A percentile compares a stretch with the other conserved stretches of the same genome.
These are phyloP conservation scores for Chiua sp. DNA, from an alignment of 1,284 basidiomycete genomes.

Conservation along the genomic window DNA sequence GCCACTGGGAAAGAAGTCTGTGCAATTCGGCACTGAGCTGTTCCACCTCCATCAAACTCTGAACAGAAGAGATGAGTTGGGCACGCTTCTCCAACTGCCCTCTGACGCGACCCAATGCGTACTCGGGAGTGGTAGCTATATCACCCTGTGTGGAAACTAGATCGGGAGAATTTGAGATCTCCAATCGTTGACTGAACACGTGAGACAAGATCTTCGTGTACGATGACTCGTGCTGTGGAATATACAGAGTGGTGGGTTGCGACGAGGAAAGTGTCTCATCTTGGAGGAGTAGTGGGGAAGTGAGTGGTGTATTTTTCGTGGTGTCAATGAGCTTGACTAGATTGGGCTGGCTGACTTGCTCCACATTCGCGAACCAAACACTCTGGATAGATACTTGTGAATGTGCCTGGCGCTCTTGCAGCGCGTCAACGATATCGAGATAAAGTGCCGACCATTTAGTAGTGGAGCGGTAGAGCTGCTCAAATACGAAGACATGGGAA, in stretches of 20 bases:
- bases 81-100: conserved; percentile 78
- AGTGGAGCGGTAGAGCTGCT: conserved; percentile 76
- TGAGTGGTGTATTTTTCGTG: conserved; percentile 40
- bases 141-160: conserved; percentile 72
- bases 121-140: conserved; percentile 89
- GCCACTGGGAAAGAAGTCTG: conserved; percentile 75
- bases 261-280: conserved; percentile 27
- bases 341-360: conserved; percentile 49
- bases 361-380: conserved; percentile 61
- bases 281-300: conserved; percentile 55
- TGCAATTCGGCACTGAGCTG: conserved; percentile 66
- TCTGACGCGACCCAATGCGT: conserved; percentile 90
- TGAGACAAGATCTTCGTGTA: conserved; percentile 91
- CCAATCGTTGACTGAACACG: conserved; percentile 83
- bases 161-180: conserved; percentile 85
- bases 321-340: conserved; percentile 54
- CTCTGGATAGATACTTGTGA: conserved; percentile 61
- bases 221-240: conserved; percentile 89
- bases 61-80: conserved; percentile 66
- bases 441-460: conserved; percentile 92
- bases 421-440: conserved; percentile 78
- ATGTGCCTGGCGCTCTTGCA: conserved; percentile 66
- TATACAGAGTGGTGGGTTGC: conserved; percentile 50
- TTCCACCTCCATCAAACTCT: conserved; percentile 59
- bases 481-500: conserved; percentile 83